Evolutionary conservation across 2,329 filamentous ascomycete genomes (phyloP), one percentile per base, ranked within the genome.

Genomic region (Fusarium sp.): DNA sequence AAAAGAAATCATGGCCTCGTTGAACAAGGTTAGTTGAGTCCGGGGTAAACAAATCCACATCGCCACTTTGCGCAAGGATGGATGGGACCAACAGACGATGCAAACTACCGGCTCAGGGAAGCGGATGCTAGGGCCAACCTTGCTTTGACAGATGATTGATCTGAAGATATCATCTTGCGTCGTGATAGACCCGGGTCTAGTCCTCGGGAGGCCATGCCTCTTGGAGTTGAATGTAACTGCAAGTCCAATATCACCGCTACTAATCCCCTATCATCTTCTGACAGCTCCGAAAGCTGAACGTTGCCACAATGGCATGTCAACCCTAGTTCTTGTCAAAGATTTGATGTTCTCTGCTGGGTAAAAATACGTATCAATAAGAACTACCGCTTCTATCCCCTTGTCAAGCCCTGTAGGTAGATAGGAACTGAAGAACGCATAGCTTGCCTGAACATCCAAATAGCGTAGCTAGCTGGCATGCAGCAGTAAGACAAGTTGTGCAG

Each of bases 1-100:
- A 74, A 74, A 57, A 34, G 18, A 40, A 40, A 69, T 62, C n/a
- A 24, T 34, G 7, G 37, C 16, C 16, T 27, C 5, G 34, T 20
- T 35, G 6, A 34, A 16, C 34, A 58, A 35, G 34, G 29, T 52
- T 40, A 45, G 24, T 9, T 35, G 37, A 61, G 11, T 34, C 58
- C 10, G 50, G 54, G 61, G 20, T 47, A 64, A 47, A 20, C 38
- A 27, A 35, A 50, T 47, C 45, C 27, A n/a, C 57, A 9, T 37
- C 13, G 35, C 56, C 56, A 59, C 35, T 34, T 22, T 61, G 38
- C n/a, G 20, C 45, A 62, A 37, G 60, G 60, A 62, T 64, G 62
- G 47, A 38, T 29, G 31, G 18, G 52, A 20, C 34, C 31, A 37
- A 24, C 54, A 42, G 24, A 22, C 42, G 42, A 47, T 47, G 22